A percentile compares a stretch with the other conserved stretches of the same genome.
Evolutionary conservation across 805 yeast species (phyloP).

Genomic region (Isabelozyma gotoi): DNA sequence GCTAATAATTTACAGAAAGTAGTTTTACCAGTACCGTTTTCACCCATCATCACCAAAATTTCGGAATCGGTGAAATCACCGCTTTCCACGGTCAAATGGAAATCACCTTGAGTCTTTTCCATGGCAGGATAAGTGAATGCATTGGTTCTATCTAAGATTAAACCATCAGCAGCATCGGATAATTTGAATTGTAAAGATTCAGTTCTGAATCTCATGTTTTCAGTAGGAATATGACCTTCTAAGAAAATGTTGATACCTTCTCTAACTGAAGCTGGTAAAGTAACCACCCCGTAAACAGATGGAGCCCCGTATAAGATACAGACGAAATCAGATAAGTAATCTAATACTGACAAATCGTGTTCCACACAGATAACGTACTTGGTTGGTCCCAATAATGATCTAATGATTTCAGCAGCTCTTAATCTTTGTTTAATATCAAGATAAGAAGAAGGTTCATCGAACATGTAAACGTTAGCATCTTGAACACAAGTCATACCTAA

Average conservation of each 20-base stretch:
- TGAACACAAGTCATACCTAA: conserved; percentile 97
- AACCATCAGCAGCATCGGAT: conserved; percentile 81
- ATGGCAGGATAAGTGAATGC: conserved; percentile 76
- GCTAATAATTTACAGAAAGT: conserved; percentile 95
- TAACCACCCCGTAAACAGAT: conserved; percentile 97
- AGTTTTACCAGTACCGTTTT: conserved; percentile 99
- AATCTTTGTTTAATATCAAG: conserved; percentile 98
- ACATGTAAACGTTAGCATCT: conserved; percentile 94
- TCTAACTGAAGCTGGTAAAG: conserved; percentile 93
- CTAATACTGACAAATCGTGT: conserved; percentile 97
- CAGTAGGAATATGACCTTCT: conserved; percentile 97
- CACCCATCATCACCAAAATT: conserved; percentile 99
- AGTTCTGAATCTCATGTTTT: conserved; percentile 93
- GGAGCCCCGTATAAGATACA: conserved; percentile 98
- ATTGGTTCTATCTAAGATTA: conserved; percentile 75
- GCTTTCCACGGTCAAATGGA: conserved; percentile 73
- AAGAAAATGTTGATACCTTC: conserved; percentile 98
- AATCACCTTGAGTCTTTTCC: conserved; percentile 94
- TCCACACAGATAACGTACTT: conserved; percentile 94
- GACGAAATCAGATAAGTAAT: conserved; percentile 93
- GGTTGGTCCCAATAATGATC: conserved; percentile 76
- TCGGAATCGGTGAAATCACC: conserved; percentile 97
- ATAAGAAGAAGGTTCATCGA: conserved; percentile 98
- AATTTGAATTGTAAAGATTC: conserved; percentile 93
- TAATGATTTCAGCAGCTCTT: conserved; percentile 92